Evolutionary conservation across 1,284 basidiomycete species (phyloP), one percentile per base, ranked within the genome.

Genomic region (Cryptococcus hybrid): DNA sequence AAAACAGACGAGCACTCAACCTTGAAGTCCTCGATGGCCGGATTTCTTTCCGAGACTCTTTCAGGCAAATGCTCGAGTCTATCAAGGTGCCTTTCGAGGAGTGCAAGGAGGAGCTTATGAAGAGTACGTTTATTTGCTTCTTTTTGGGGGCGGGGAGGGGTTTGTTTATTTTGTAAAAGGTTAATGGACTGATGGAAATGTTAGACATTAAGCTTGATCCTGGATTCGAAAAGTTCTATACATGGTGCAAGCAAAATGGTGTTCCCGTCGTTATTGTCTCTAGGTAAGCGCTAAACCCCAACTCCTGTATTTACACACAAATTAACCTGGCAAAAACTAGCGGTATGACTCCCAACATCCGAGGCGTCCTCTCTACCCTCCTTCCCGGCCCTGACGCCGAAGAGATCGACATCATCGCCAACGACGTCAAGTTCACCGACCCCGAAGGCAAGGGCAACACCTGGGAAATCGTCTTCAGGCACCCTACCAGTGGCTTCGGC

Each of bases 241-340:
- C 80, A 35, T 95, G 87, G 84, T 91, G 89, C 78, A 87, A 88
- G 70, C 78, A 76, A 2, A 81, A 85, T 57, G 86, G 86, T 63
- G 84, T 95, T 51, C 92, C 92, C 12, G 83, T 96, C 59, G 88
- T 95, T 61, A 92, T 97, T 70, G 91, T 96, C 48, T 95, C 92
- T 3, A 91, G 89, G 88, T 88, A 65, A 58, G 81, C 18, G 18
- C 18, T 18, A 18, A 18, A 18, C 18, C 18, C 18, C 18, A 18
- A 18, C 18, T 18, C 18, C 18, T 34, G 38, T 12, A 9, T 40
- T 49, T 24, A 2, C 8, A 30, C 30, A 8, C 38, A 37, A 5
- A 38, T 15, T 42, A n/a, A 9, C n/a, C n/a, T 42, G 40, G 9
- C 40, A 42, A 9, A 12, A 9, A n/a, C 5, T 67, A 92, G 89